Base-by-base conservation (phyloP, 176 grass and related monocot genomes). In the Zea luxurians region DNA sequence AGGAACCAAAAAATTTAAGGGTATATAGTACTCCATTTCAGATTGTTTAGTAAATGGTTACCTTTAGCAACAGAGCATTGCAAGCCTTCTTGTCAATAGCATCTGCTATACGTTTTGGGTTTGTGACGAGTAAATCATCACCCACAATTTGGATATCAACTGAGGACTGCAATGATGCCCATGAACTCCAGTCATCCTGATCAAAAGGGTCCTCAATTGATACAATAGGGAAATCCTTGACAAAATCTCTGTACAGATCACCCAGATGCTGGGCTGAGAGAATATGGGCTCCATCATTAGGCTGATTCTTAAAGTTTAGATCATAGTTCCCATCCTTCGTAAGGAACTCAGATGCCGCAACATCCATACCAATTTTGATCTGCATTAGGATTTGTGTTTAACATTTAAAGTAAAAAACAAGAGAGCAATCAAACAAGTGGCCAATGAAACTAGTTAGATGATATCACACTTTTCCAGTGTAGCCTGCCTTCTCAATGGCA, bases 291-390 rank as follows among this genome's bases (percentile, higher is more conserved):
- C 96, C 92, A 81, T 90, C 78, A 64, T 99, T 99, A 57, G 96
- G 96, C 61, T 92, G 92, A 34, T 95, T 99, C 85, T 99, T 99
- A 59, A 99, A 99, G 84, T 99, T 83, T 8, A 99, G 78, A 74
- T 95, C 96, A 83, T 99, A 99, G 67, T 84, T 81, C 59, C 88
- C 88, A 61, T 93, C 83, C 71, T 99, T 99, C 6, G 84, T 92
- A 68, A 88, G 91, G 48, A 99, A 99, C n/a, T 99, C 96, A 66
- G 96, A 99, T 20, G 96, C 96, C 16, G 96, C 92, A 63, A 95
- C 90, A 79, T 99, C 96, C 96, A 99, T 99, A 68, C 96, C 96
- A 77, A 99, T 99, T 83, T 99, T 95, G 61, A 99, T 99, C 95
- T 98, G 83, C 78, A 63, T 21, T 71, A 78, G 4, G 36, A 52